Percentiles rank a stretch among this genome's conserved stretches.
Conservation (phyloP, 2,329 filamentous ascomycete species). For the Epichloe gansuensis region DNA sequence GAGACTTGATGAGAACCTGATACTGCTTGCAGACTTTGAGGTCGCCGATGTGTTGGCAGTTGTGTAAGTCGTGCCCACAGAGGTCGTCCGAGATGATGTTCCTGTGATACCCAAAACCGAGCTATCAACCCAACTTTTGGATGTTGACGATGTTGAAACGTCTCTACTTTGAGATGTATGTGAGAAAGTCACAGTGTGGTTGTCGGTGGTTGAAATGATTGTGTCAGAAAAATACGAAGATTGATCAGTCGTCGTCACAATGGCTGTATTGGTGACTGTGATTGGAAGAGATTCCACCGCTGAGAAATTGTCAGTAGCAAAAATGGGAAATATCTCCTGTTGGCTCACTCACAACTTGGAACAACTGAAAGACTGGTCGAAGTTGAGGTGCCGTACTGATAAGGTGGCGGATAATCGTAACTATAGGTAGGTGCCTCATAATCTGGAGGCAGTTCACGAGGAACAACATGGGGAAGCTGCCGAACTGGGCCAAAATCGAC, state of each 20-base stretch:
- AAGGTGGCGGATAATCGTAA: slow-evolving; percentile 11
- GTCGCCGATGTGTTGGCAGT: background rate
- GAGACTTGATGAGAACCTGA: background rate
- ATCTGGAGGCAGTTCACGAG: slow-evolving; percentile 5
- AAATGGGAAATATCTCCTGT: background rate
- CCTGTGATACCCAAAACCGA: slow-evolving; percentile 6
- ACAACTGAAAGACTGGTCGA: background rate
- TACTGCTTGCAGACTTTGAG: background rate
- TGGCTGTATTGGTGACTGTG: background rate
- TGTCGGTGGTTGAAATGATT: background rate
- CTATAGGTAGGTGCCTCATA: slow-evolving; percentile 9
- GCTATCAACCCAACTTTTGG: background rate
- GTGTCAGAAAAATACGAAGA: background rate
- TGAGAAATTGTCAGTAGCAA: background rate
- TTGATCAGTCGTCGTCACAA: background rate
- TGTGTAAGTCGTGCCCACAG: background rate
- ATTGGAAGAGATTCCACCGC: background rate
- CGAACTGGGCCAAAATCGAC: background rate
- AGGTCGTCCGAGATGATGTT: background rate
- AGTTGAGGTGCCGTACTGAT: slow-evolving; percentile 9
- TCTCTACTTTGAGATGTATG: background rate
- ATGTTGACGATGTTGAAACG: background rate
- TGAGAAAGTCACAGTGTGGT: background rate
- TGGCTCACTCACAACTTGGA: slow-evolving; percentile 6
- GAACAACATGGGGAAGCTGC: background rate